Evolutionary conservation across 2,329 filamentous ascomycete species (phyloP).

Genomic region (Xylaria sp.): DNA sequence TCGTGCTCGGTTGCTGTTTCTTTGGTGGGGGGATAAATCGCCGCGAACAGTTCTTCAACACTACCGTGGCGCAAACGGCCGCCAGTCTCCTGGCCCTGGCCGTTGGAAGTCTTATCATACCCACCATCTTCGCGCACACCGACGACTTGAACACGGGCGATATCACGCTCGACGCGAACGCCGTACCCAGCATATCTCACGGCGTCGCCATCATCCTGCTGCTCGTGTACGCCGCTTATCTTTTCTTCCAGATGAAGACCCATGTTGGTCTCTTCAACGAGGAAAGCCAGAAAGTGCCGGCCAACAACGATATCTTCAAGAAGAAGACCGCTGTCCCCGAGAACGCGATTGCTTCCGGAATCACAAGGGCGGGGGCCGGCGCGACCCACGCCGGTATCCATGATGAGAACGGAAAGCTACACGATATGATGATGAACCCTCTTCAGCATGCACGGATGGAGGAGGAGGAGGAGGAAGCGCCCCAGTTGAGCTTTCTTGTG

Average conservation of each 20-base stretch:
- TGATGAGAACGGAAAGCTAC: constrained; percentile 48
- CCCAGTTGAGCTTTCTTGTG: constrained; percentile 72
- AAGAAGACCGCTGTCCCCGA: constrained; percentile 24
- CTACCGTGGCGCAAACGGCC: constrained; percentile 87
- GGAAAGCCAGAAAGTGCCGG: constrained; percentile 71
- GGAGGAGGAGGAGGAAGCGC: constrained; percentile 73
- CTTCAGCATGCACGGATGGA: constrained; percentile 50
- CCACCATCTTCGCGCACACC: constrained; percentile 76
- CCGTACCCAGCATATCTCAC: constrained; percentile 67
- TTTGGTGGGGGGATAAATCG: constrained; percentile 83
- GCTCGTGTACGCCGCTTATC: constrained; percentile 79
- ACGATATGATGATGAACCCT: constrained; percentile 47
- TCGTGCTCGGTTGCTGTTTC: constrained; percentile 91
- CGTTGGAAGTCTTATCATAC: constrained; percentile 82
- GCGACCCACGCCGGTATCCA: constrained; percentile 22
- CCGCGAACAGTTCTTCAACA: constrained; percentile 85
- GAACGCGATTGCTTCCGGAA: constrained; percentile 28
- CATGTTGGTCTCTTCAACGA: constrained; percentile 80
- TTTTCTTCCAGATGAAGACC: constrained; percentile 89
- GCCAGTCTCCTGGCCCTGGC: constrained; percentile 78
- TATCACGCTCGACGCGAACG: constrained; percentile 54
- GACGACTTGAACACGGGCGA: constrained; percentile 42
- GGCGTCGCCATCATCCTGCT: constrained; percentile 81
- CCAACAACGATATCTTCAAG: constrained; percentile 31
- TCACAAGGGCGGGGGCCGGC: constrained; percentile 24